phyloP scores from a whole-genome alignment of 2,329 filamentous ascomycete genomes.

The Grosmannia huntii region DNA sequence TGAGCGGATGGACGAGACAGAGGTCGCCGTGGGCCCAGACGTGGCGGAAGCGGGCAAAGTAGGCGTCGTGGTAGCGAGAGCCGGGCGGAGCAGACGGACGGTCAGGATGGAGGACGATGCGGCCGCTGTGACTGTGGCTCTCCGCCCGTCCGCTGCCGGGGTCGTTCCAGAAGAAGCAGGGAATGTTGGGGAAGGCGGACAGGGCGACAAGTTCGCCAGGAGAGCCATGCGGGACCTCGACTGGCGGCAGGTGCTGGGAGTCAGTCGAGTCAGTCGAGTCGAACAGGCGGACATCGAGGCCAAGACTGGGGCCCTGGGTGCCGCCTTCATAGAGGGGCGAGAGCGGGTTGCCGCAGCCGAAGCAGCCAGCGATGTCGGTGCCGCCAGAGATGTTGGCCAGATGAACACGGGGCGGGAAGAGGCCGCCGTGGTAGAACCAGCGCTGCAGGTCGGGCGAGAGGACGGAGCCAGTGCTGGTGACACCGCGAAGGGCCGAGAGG shows the following conservation, averaged over 20 bases:
- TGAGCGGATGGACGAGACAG: slow-evolving; percentile 55
- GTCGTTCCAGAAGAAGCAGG: slow-evolving; percentile 53
- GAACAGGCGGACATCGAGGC: slow-evolving; percentile 41
- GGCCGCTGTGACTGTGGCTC: slow-evolving; percentile 6
- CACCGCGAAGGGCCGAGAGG: slow-evolving; percentile 44
- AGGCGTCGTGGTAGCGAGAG: slow-evolving; percentile 44
- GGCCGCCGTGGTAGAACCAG: slow-evolving; percentile 58
- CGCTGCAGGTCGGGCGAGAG: slow-evolving; percentile 64
- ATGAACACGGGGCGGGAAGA: slow-evolving; percentile 53
- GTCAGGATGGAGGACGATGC: slow-evolving; percentile 5
- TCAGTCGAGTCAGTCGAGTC: slow-evolving; percentile 32
- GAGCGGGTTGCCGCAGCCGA: slow-evolving; percentile 54
- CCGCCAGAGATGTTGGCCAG: slow-evolving; percentile 65
- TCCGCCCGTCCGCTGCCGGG: slow-evolving; percentile 11
- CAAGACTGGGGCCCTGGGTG: slow-evolving; percentile 35
- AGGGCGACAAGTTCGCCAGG: slow-evolving; percentile 66
- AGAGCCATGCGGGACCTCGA: slow-evolving; percentile 40
- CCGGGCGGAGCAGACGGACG: slow-evolving; percentile 30
- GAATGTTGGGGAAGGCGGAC: slow-evolving; percentile 62
- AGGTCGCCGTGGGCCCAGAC: slow-evolving; percentile 83
- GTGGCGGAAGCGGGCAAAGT: slow-evolving; percentile 49
- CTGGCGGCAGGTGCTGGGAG: slow-evolving; percentile 24
- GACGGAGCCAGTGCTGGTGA: slow-evolving; percentile 72
- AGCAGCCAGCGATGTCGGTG: slow-evolving; percentile 57
- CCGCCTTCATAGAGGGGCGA: slow-evolving; percentile 50